phyloP scores from a whole-genome alignment of 352 stramenopile genomes.

The Peronosclerospora sorghi region DNA sequence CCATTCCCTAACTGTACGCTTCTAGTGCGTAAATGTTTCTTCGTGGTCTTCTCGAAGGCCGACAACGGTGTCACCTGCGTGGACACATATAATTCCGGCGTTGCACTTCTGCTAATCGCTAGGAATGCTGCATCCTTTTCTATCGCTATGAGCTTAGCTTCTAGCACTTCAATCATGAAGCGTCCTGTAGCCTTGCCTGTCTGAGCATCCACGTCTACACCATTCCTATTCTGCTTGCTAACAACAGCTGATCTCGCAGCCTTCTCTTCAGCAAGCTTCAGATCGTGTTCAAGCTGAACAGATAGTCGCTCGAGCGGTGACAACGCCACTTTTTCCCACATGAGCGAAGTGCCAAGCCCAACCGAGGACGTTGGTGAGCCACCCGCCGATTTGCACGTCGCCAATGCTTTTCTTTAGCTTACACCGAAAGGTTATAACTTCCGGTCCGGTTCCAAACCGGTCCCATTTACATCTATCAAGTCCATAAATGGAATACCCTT shows the following conservation, averaged over 20 bases:
- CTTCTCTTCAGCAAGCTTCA: conserved; percentile 42
- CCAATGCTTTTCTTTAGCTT: conserved; percentile 23
- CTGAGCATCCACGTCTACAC: conserved; percentile 47
- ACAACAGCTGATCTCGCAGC: conserved; percentile 11
- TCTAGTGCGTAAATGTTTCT: conserved; percentile 51
- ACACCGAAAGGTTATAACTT: background rate
- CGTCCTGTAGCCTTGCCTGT: conserved; percentile 47
- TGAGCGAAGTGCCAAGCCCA: conserved; percentile 45
- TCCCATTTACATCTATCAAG: conserved; percentile 1
- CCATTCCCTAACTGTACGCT: conserved; percentile 12
- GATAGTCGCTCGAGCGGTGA: conserved; percentile 61
- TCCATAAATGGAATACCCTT: conserved; percentile 6
- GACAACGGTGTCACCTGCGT: conserved; percentile 45
- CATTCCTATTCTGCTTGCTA: conserved; percentile 60
- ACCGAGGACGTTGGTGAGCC: conserved; percentile 30
- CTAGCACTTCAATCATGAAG: conserved; percentile 40
- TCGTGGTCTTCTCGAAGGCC: conserved; percentile 54
- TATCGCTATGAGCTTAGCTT: conserved; percentile 23
- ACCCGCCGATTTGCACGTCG: conserved; percentile 31
- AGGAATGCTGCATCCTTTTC: conserved; percentile 19
- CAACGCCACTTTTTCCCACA: conserved; percentile 71
- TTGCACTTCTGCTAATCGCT: conserved; percentile 18
- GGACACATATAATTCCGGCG: conserved; percentile 43
- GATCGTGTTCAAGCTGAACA: conserved; percentile 56
- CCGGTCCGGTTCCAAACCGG: conserved; percentile 10